Conservation (phyloP, 345 rosid species). For the Clarkia xantiana region DNA sequence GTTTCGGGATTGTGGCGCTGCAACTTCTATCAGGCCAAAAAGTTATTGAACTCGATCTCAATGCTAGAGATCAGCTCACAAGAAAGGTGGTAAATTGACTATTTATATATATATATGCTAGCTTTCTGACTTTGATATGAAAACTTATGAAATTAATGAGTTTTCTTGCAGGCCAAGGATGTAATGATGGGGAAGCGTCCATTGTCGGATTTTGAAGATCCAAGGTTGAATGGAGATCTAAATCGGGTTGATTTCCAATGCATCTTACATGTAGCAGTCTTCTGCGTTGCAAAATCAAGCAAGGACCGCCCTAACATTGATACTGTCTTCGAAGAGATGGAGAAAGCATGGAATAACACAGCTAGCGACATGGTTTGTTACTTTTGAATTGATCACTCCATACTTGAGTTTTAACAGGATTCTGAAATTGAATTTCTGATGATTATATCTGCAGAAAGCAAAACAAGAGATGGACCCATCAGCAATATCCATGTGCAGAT, state of each 20-base stretch:
- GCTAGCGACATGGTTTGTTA: constrained; percentile 5
- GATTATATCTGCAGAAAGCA: constrained; percentile 4
- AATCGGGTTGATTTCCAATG: constrained; percentile 7
- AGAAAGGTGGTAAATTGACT: constrained; percentile 28
- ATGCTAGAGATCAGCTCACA: constrained; percentile 55
- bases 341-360: constrained; percentile 13
- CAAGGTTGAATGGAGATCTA: constrained; percentile 6
- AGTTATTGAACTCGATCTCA: constrained; percentile 45
- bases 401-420: neutral
- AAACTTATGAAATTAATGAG: too few species aligned
- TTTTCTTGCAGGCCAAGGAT: constrained; percentile 9
- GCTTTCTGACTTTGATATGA: too few species aligned
- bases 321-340: constrained; percentile 13
- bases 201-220: constrained; percentile 2
- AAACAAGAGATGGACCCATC: neutral
- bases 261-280: constrained; percentile 13
- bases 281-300: constrained; percentile 17
- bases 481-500: constrained; percentile 3
- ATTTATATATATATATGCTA: neutral
- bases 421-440: too few species aligned
- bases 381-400: neutral
- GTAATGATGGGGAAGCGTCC: constrained; percentile 9
- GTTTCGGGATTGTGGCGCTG: constrained; percentile 52
- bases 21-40: constrained; percentile 54
- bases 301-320: constrained; percentile 14